A percentile compares a stretch with the other conserved stretches of the same genome.
Conservation (phyloP, 108 stramenopile species). For the Cylindrotheca fusiformis region DNA sequence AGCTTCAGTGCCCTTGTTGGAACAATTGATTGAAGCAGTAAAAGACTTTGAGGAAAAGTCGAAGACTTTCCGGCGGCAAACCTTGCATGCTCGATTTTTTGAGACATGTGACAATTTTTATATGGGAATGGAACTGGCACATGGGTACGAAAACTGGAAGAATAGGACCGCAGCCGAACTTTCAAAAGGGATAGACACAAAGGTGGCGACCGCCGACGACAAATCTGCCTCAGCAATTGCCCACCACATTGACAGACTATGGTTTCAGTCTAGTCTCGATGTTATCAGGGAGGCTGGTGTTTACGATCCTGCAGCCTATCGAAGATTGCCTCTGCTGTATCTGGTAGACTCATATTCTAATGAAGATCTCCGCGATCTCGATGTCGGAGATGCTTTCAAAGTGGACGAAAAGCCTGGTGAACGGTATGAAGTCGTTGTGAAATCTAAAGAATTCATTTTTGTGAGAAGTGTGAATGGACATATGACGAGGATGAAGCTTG, state of each 20-base stretch:
- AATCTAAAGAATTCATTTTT: slow-evolving; percentile 10
- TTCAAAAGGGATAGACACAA: background rate
- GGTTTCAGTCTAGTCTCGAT: slow-evolving; percentile 38
- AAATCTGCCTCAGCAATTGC: background rate
- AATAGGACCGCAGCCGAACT: slow-evolving; percentile 1
- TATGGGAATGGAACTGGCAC: slow-evolving; percentile 37
- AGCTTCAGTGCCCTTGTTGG: slow-evolving; percentile 20
- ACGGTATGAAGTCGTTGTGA: slow-evolving; percentile 34
- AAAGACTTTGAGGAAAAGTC: slow-evolving; percentile 14
- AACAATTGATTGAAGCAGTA: slow-evolving; percentile 19
- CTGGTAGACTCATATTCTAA: slow-evolving; percentile 21
- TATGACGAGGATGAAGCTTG: slow-evolving; percentile 10
- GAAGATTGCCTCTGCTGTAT: slow-evolving; percentile 24
- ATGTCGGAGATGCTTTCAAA: slow-evolving; percentile 30
- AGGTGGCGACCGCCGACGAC: slow-evolving; percentile 10
- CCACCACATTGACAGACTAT: slow-evolving; percentile 38
- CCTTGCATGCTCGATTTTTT: slow-evolving; percentile 34
- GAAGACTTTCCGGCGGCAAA: slow-evolving; percentile 15
- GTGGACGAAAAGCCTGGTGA: slow-evolving; percentile 10
- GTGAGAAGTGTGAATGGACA: slow-evolving; percentile 31
- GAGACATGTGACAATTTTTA: slow-evolving; percentile 41
- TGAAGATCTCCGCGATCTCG: slow-evolving; percentile 10
- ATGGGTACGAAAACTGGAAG: slow-evolving; percentile 42
- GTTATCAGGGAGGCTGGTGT: slow-evolving; percentile 25
- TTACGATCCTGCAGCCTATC: slow-evolving; percentile 30